phyloP scores from a whole-genome alignment of 768 basidiomycete genomes.

The Trametes villosa region DNA sequence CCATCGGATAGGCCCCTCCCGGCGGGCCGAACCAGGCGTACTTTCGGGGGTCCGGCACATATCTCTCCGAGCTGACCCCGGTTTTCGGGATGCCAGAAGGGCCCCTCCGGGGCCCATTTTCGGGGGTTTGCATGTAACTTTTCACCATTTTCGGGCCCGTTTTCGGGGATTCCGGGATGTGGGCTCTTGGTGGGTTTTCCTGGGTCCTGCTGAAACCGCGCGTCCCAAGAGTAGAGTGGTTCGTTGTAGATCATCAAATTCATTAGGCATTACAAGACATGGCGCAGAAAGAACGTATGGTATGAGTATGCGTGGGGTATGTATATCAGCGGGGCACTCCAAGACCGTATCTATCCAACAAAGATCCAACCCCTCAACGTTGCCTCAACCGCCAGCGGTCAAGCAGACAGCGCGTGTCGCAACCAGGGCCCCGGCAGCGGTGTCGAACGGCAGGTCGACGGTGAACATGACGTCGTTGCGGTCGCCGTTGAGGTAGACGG shows the following conservation, averaged over 20 bases:
- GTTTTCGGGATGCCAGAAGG: too few relatives aligned
- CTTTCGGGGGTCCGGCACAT: too few relatives aligned
- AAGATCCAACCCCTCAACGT: not conserved
- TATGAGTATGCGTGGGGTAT: slow-evolving; percentile 10
- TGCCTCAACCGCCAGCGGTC: slow-evolving; percentile 75
- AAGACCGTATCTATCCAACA: slow-evolving; percentile 2
- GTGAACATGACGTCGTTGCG: slow-evolving; percentile 91
- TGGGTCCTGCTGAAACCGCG: not conserved
- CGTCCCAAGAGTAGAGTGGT: not conserved
- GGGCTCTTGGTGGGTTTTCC: too few relatives aligned
- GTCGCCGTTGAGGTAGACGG: slow-evolving; percentile 91
- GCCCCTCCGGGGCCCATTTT: too few relatives aligned
- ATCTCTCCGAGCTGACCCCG: too few relatives aligned
- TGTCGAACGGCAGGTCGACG: slow-evolving; percentile 80
- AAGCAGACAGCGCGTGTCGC: slow-evolving; percentile 91
- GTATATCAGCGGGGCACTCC: slow-evolving; percentile 18
- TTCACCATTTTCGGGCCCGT: too few relatives aligned
- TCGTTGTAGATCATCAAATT: slow-evolving; percentile 13
- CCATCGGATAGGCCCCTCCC: too few relatives aligned
- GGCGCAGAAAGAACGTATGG: slow-evolving; percentile 9
- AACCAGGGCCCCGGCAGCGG: slow-evolving; percentile 66
- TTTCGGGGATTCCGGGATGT: too few relatives aligned
- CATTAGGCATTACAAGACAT: slow-evolving; percentile 20
- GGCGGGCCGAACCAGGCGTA: not conserved
- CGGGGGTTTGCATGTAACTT: too few relatives aligned